Conservation (phyloP, 331 rosid genomes). For the Erythrophleum ivorense region DNA sequence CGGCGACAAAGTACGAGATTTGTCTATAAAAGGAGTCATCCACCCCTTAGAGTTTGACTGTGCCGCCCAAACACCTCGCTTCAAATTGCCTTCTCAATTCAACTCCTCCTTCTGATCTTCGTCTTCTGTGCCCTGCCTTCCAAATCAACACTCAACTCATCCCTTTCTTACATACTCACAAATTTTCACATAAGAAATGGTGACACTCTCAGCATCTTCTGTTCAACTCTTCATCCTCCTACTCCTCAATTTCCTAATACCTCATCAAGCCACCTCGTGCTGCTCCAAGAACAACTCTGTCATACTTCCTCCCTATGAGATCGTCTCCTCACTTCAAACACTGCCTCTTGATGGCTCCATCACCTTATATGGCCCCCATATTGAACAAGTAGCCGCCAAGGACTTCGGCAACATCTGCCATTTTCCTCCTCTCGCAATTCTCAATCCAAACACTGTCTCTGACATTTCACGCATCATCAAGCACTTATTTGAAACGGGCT, state of each 20-base stretch:
- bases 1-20: background rate
- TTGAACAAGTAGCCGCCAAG: background rate
- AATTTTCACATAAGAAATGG: background rate
- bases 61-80: background rate
- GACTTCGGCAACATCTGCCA: conserved; percentile 66
- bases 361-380: background rate
- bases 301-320: conserved; percentile 3
- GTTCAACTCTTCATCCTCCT: background rate
- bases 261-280: background rate
- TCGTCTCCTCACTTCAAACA: conserved; percentile 2
- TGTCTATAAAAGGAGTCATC: conserved; percentile 5
- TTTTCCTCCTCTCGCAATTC: conserved; percentile 60
- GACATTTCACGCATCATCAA: conserved; percentile 58
- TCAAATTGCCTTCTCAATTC: background rate
- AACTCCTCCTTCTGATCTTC: background rate
- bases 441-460: conserved; percentile 56
- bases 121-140: background rate
- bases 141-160: background rate
- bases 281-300: background rate
- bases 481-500: conserved; percentile 51
- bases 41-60: background rate
- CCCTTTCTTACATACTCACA: no score
- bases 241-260: background rate
- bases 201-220: background rate
- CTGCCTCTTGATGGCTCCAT: background rate